Base-by-base conservation (phyloP, 2,329 filamentous ascomycete species). In the Colletotrichum shisoi region DNA sequence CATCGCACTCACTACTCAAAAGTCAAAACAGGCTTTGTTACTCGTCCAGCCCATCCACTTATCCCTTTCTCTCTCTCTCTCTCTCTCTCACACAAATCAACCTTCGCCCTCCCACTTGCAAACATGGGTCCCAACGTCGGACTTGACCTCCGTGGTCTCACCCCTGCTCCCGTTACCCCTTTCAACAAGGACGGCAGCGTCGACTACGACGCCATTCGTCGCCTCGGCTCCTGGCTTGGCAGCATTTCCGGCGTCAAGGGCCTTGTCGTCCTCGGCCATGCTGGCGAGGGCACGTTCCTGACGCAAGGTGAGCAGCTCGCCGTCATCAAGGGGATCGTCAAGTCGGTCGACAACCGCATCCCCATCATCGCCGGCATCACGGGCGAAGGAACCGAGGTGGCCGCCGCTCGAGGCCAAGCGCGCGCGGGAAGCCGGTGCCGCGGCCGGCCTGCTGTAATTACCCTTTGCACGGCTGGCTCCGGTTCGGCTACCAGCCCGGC, bases 331-430 rank as follows among this genome's bases (percentile, higher is more conserved):
- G 82, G 82, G 2, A 85, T 84, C 60, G 82, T 84, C 71, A 81
- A 82, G 71, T 84, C 82, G 7, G 82, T 83, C 39, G 73, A 83
- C 71, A 80, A 80, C 74, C 79, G 78, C 57, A 80, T 84, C 19
- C 83, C 82, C 44, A 82, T 84, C 71, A 84, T 84, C 31, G 82
- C 82, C 3, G 82, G 82, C 37, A 84, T 85, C 71, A 85, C 83
- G 0, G 80, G 81, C 37, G 83, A 85, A 69, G 83, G 83, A 21
- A 84, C 82, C 13, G 80, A 84, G 67, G 82, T 84, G 1, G 83
- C 83, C 3, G 83, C 82, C 82, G 3, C 74, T 83, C 0, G 83
- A 84, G 70, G 83, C 82, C 1, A 79, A 82, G 75, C 79, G 81
- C 21, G 83, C 83, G 12, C 81, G 80, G 63, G 82, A 81, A 40